Percentiles rank a stretch among this genome's conserved stretches.
Evolutionary conservation across 768 basidiomycete genomes (phyloP).

Genomic region (Suillus cothurnatus): DNA sequence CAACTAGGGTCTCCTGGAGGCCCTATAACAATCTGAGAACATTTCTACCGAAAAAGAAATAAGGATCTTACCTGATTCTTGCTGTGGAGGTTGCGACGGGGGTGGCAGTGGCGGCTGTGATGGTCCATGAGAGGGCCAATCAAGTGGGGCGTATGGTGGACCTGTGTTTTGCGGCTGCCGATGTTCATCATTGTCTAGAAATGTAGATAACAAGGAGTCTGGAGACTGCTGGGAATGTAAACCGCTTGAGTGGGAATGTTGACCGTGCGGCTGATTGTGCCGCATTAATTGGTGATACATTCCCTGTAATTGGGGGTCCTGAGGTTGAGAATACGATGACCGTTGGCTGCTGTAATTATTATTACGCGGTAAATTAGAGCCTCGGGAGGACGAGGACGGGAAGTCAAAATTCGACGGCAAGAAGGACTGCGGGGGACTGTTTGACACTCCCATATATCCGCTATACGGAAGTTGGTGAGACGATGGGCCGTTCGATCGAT

Average conservation of each 20-base stretch:
- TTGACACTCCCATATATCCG: constrained; percentile 23
- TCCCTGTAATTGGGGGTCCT: constrained; percentile 32
- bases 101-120: constrained; percentile 19
- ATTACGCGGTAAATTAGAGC: constrained; percentile 22
- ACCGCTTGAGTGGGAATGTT: constrained; percentile 16
- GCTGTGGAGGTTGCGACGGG: constrained; percentile 20
- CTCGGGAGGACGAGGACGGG: constrained; percentile 29
- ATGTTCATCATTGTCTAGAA: constrained; percentile 32
- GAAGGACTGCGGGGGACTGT: constrained; percentile 27
- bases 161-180: constrained; percentile 24
- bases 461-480: constrained; percentile 30
- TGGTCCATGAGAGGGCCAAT: constrained; percentile 36
- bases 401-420: constrained; percentile 31
- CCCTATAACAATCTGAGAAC: constrained; percentile 17
- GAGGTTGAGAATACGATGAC: constrained; percentile 29
- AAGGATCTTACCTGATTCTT: constrained; percentile 25
- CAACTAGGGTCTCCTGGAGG: constrained; percentile 34
- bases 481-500: constrained; percentile 30
- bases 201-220: constrained; percentile 29
- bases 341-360: constrained; percentile 28
- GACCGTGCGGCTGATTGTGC: constrained; percentile 25
- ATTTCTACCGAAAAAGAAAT: neutral
- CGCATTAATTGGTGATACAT: constrained; percentile 31
- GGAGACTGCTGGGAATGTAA: constrained; percentile 28
- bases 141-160: constrained; percentile 29